Evolutionary conservation across 129 eudicot genomes (phyloP).

Genomic region (Lactuca saligna): DNA sequence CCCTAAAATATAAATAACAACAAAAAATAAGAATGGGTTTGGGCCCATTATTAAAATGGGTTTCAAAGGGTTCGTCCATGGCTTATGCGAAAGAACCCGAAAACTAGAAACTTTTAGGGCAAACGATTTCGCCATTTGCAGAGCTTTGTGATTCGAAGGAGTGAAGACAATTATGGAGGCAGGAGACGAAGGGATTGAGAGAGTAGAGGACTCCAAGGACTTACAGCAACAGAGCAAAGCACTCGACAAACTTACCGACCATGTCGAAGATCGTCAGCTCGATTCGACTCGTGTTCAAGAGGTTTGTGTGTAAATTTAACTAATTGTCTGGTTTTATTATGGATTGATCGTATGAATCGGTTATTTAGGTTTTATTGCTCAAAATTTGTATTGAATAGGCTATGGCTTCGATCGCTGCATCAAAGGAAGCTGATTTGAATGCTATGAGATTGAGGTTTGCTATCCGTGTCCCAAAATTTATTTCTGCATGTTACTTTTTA

Average conservation of each 20-base stretch:
- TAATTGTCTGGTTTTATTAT: neutral
- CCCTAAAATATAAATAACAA: no score
- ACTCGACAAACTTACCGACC: slow-evolving; percentile 93
- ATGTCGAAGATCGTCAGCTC: slow-evolving; percentile 98
- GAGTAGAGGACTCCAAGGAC: slow-evolving; percentile 74
- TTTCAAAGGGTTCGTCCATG: neutral
- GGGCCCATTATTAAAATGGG: slow-evolving; percentile 1
- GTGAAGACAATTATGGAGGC: slow-evolving; percentile 48
- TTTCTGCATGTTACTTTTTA: slow-evolving; percentile 1
- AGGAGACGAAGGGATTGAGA: slow-evolving; percentile 65
- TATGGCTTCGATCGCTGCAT: slow-evolving; percentile 96
- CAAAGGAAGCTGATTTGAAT: slow-evolving; percentile 91
- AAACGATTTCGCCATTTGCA: slow-evolving; percentile 10
- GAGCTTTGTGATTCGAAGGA: neutral
- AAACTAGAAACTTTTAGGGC: slow-evolving; percentile 11
- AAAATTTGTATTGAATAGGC: slow-evolving; percentile 40
- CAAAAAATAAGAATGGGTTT: neutral
- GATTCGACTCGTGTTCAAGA: slow-evolving; percentile 95
- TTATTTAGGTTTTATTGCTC: neutral
- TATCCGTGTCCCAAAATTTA: neutral
- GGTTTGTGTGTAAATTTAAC: slow-evolving; percentile 25
- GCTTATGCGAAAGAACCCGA: neutral
- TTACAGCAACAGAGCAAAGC: slow-evolving; percentile 97
- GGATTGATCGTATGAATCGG: neutral
- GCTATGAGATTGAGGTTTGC: slow-evolving; percentile 82